A percentile compares a stretch with the other conserved stretches of the same genome.
Evolutionary conservation across 371 early-diverging fungal species (phyloP).

Genomic region (Nematocida displodere): DNA sequence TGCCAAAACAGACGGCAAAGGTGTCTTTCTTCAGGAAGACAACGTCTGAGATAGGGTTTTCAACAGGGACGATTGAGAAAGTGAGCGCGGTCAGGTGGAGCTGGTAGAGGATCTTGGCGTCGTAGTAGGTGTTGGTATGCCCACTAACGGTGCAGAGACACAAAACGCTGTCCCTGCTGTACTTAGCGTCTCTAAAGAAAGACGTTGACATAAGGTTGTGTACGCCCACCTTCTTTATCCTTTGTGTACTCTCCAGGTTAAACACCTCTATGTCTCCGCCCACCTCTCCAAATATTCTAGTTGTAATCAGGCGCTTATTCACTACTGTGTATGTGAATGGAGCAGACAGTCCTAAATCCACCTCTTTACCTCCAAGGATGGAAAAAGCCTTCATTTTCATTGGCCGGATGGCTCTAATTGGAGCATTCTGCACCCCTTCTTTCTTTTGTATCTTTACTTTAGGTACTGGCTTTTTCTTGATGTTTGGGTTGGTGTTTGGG

Average conservation of each 20-base stretch:
- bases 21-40: conserved; percentile 53
- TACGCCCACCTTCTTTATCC: conserved; percentile 18
- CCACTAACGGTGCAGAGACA: conserved; percentile 32
- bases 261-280: conserved; percentile 39
- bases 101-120: conserved; percentile 55
- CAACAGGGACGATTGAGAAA: not conserved
- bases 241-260: not conserved
- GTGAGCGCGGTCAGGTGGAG: not conserved
- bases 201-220: conserved; percentile 2
- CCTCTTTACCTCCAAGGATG: not conserved
- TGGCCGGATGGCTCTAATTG: conserved; percentile 5
- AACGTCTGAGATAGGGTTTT: conserved; percentile 39
- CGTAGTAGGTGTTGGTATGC: conserved; percentile 62
- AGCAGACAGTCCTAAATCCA: not conserved
- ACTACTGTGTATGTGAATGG: conserved; percentile 13
- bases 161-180: conserved; percentile 4
- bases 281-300: not conserved
- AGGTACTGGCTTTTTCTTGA: conserved; percentile 5
- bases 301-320: conserved; percentile 11
- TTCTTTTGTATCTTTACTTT: conserved; percentile 29
- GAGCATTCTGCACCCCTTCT: conserved; percentile 5
- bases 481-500: not conserved
- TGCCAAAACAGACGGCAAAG: conserved; percentile 61
- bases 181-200: not conserved
- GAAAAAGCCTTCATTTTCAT: conserved; percentile 14